These are phyloP conservation scores for Solanum infundibuliforme DNA, from an alignment of 257 asterid genomes.

Conservation along the genomic window DNA sequence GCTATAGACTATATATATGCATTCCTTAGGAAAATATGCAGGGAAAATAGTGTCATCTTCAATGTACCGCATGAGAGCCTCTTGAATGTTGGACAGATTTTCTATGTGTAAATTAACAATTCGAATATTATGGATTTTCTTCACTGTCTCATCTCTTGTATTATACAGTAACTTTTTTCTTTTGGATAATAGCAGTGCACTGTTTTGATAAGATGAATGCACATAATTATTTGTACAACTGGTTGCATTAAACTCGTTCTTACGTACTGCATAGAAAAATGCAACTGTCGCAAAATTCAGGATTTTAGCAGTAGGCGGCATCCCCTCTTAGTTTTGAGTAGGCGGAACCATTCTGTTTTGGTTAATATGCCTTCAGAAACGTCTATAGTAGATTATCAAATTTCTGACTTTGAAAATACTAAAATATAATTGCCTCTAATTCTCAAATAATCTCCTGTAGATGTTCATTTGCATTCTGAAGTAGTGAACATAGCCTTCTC, in stretches of 20 bases:
- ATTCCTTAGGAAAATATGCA: conserved; percentile 20
- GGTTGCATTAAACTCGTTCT: background rate
- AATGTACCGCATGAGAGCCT: conserved; percentile 24
- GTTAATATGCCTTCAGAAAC: background rate
- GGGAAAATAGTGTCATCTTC: conserved; percentile 22
- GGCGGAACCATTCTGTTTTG: background rate
- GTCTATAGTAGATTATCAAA: background rate
- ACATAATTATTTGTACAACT: background rate
- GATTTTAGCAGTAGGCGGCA: background rate
- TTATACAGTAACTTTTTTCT: background rate
- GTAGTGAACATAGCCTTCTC: background rate
- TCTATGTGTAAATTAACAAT: conserved; percentile 4
- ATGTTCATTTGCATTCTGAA: background rate
- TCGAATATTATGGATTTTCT: background rate
- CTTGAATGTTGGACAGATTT: conserved; percentile 19
- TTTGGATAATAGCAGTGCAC: background rate
- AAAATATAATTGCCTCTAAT: background rate
- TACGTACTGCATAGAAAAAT: background rate
- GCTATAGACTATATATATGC: conserved; percentile 16
- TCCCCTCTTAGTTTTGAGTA: background rate
- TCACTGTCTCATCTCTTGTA: background rate
- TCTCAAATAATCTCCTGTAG: background rate
- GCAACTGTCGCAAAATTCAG: background rate
- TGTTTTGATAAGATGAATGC: background rate
- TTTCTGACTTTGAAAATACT: background rate